Evolutionary conservation across 768 basidiomycete species (phyloP).

Genomic region (Mycena rebaudengoi): DNA sequence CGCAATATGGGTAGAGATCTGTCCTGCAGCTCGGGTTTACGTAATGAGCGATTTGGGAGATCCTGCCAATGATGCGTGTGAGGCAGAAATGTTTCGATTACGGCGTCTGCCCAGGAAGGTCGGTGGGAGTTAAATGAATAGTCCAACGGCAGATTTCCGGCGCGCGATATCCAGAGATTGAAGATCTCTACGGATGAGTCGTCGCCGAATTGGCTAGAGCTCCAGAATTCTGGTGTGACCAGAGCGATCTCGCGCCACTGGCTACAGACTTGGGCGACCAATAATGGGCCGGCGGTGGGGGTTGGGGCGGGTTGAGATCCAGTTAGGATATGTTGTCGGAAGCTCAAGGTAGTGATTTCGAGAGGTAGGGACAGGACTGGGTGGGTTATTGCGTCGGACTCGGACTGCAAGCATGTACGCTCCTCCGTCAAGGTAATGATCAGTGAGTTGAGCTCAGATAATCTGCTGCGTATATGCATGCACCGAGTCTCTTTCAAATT

Average conservation of each 20-base stretch:
- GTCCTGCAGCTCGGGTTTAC: no score
- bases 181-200: not conserved
- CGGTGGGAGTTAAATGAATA: not conserved
- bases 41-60: not conserved
- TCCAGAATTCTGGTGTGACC: not conserved
- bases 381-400: not conserved
- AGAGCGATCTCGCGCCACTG: conserved; percentile 1
- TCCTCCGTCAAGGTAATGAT: not conserved
- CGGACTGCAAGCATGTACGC: not conserved
- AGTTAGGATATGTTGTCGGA: no score
- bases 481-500: no score
- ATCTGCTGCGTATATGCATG: no score
- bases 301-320: not conserved
- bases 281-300: not conserved
- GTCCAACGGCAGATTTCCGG: not conserved
- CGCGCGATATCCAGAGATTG: not conserved
- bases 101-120: not conserved
- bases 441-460: not conserved
- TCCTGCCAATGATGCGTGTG: not conserved
- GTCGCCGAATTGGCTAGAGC: not conserved
- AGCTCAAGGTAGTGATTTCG: not conserved
- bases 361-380: not conserved
- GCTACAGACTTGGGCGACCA: not conserved
- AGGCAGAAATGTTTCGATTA: not conserved
- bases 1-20: not conserved